phyloP scores from a whole-genome alignment of 495 filamentous ascomycete species.

The Umbilicaria muhlenbergii region DNA sequence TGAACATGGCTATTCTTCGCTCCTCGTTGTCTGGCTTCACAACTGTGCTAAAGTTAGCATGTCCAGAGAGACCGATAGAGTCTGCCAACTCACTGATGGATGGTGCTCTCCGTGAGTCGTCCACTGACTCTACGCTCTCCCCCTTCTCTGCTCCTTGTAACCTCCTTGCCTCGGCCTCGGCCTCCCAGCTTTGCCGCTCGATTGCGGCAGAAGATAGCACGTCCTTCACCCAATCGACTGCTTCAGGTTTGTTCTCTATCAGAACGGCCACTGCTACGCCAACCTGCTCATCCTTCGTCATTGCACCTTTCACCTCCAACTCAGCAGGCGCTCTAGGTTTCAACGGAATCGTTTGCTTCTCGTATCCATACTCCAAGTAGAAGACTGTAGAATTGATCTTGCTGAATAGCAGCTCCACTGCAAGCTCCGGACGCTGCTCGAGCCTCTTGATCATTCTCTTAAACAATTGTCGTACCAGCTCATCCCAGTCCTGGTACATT shows the following conservation, averaged over 20 bases:
- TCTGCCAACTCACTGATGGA: conserved; percentile 21
- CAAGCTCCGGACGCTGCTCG: conserved; percentile 63
- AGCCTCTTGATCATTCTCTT: conserved; percentile 64
- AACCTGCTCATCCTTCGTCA: conserved; percentile 52
- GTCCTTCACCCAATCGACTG: conserved; percentile 68
- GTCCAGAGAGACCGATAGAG: conserved; percentile 8
- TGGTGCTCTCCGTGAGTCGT: background rate
- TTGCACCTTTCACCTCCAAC: conserved; percentile 61
- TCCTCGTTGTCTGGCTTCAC: conserved; percentile 55
- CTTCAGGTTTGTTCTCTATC: conserved; percentile 56
- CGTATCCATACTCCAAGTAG: conserved; percentile 82
- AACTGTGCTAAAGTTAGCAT: conserved; percentile 23
- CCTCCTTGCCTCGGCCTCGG: conserved; percentile 41
- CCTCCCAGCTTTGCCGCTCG: conserved; percentile 72
- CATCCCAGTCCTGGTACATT: conserved; percentile 81
- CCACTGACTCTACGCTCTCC: background rate
- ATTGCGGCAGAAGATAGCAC: conserved; percentile 47
- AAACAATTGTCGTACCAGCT: conserved; percentile 67
- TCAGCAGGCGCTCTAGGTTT: conserved; percentile 52
- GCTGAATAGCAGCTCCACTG: conserved; percentile 84
- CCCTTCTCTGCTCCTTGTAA: background rate
- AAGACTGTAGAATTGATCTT: conserved; percentile 72
- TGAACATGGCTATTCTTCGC: conserved; percentile 61
- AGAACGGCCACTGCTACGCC: conserved; percentile 64
- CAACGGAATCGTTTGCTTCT: conserved; percentile 52